These are phyloP conservation scores for Acanthamoeba sp. DNA, from an alignment of 208 protist species.

Conservation along the genomic window DNA sequence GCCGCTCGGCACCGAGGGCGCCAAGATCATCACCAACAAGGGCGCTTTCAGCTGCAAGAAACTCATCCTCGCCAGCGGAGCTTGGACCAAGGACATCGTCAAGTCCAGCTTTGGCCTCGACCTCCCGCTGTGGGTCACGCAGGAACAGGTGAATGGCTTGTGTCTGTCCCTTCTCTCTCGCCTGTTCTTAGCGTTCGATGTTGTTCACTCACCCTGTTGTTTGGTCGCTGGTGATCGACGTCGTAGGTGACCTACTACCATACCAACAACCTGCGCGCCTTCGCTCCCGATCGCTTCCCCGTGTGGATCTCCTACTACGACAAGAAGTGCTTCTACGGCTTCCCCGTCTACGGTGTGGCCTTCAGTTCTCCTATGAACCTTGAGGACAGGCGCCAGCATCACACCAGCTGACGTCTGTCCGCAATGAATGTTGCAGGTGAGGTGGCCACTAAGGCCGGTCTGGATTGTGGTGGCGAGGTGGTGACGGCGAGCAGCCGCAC, in stretches of 20 bases:
- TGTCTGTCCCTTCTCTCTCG: no score
- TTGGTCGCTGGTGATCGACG: no score
- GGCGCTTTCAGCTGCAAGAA: conserved; percentile 58
- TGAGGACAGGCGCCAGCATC: background rate
- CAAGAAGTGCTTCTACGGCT: conserved; percentile 68
- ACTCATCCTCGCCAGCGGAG: conserved; percentile 16
- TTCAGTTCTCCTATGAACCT: no score
- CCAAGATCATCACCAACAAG: conserved; percentile 47
- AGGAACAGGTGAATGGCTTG: conserved; percentile 64
- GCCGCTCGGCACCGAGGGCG: conserved; percentile 38
- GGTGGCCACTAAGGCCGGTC: conserved; percentile 65
- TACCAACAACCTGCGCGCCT: conserved; percentile 58
- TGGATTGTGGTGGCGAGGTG: conserved; percentile 8
- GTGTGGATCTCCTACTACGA: conserved; percentile 75
- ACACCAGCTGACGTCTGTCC: background rate
- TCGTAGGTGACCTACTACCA: conserved; percentile 71
- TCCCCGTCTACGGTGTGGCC: conserved; percentile 64
- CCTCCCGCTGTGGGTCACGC: conserved; percentile 53
- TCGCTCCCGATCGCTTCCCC: conserved; percentile 65
- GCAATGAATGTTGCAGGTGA: background rate
- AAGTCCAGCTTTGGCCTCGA: conserved; percentile 59
- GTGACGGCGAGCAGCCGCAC: background rate
- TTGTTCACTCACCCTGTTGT: background rate
- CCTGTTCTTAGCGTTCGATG: no score
- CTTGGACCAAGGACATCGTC: conserved; percentile 56